phyloP scores from a whole-genome alignment of 768 basidiomycete species.

The Xanthoconium stramineum region DNA sequence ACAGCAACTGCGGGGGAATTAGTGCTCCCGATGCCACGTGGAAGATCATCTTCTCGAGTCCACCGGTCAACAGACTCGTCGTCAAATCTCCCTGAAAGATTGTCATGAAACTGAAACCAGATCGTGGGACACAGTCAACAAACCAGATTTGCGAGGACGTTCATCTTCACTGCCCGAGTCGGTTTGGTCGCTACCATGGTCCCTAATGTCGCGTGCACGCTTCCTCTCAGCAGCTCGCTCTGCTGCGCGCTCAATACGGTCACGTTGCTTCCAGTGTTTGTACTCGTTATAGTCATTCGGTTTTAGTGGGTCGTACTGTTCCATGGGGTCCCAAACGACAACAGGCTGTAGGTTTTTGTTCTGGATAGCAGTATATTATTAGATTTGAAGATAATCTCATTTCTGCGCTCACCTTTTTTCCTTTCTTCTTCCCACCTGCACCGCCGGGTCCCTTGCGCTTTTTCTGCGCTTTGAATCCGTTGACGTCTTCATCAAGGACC shows the following conservation, averaged over 20 bases:
- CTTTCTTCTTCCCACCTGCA: conserved; percentile 40
- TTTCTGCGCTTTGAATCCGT: conserved; percentile 68
- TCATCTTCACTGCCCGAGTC: conserved; percentile 68
- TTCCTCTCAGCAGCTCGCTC: conserved; percentile 63
- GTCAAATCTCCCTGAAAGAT: conserved; percentile 32
- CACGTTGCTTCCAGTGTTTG: conserved; percentile 75
- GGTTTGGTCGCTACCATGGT: conserved; percentile 53
- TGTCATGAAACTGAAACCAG: conserved; percentile 26
- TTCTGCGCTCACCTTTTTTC: conserved; percentile 54
- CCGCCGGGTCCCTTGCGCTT: conserved; percentile 49
- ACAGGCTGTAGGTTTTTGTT: conserved; percentile 57
- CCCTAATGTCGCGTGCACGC: conserved; percentile 48
- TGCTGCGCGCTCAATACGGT: conserved; percentile 65
- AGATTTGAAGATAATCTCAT: background rate
- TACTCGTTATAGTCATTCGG: conserved; percentile 91
- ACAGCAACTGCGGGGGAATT: conserved; percentile 35
- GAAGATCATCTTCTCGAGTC: conserved; percentile 47
- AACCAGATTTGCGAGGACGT: conserved; percentile 68
- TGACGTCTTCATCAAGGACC: conserved; percentile 86
- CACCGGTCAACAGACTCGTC: conserved; percentile 46
- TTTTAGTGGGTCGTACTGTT: conserved; percentile 75
- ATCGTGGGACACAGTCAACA: conserved; percentile 8
- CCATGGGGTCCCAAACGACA: conserved; percentile 71
- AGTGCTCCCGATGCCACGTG: conserved; percentile 23
- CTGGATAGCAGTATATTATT: conserved; percentile 32